Evolutionary conservation across 1,284 basidiomycete genomes (phyloP), one percentile per base, ranked within the genome.

Genomic region (Baeospora myosura): DNA sequence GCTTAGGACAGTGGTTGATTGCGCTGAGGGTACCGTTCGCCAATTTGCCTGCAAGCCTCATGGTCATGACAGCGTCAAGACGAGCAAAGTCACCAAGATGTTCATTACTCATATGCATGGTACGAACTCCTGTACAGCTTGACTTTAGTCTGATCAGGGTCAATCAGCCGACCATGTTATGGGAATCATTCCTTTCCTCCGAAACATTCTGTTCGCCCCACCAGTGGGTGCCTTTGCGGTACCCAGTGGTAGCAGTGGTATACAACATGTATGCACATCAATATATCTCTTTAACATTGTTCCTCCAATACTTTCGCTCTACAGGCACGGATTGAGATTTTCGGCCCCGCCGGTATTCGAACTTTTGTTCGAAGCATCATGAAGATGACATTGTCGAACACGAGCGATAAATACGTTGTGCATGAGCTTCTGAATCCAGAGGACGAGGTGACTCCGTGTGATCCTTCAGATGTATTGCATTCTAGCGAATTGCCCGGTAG

Each of bases 91-190:
- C 31, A 66, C 66, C 10, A 85, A 83, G 52, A 77, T 93, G 28
- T 92, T 94, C 61, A 71, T 94, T 42, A 94, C 92, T 0, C 92
- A 94, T 54, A 82, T 94, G 78, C 92, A 95, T 55, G 78, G 87
- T 78, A 49, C 8, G 12, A 17, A n/a, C n/a, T n/a, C n/a, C n/a
- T n/a, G n/a, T n/a, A n/a, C n/a, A n/a, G n/a, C n/a, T 25, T 20
- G 24, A 18, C 25, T 30, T 26, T 32, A 22, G 14, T 22, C 28
- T 30, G 2, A 6, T 36, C 4, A 22, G 5, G 30, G 14, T 12
- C 18, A 41, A 36, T 16, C 38, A 88, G 88, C 79, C 22, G 87
- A 91, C 60, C 88, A 93, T 61, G 72, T 80, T 28, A 80, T 90
- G 70, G 90, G 89, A 5, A 68, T 90, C 20, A 74, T 87, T 18